phyloP scores from a whole-genome alignment of 768 basidiomycete species.

The Lactifluus pinguis region DNA sequence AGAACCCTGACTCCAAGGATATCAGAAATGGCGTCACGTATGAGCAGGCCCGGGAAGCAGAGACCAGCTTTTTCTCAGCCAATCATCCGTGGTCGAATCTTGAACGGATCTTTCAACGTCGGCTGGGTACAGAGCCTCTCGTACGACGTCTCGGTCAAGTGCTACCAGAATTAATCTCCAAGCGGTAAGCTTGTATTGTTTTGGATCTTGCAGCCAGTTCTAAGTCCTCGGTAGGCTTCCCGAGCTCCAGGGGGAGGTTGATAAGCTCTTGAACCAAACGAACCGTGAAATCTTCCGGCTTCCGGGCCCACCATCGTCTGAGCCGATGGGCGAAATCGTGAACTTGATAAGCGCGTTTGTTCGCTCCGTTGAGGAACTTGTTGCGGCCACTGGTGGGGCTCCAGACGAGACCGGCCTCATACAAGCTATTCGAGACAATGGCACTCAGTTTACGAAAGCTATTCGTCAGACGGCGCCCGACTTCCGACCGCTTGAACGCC shows the following conservation, averaged over 20 bases:
- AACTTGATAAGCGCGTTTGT: constrained; percentile 36
- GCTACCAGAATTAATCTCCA: constrained; percentile 13
- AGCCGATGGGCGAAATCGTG: constrained; percentile 47
- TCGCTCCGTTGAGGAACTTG: constrained; percentile 32
- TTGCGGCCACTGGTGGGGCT: constrained; percentile 35
- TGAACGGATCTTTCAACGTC: constrained; percentile 4
- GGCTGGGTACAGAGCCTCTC: constrained; percentile 16
- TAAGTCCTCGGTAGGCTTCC: constrained; percentile 40
- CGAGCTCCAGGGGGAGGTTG: constrained; percentile 47
- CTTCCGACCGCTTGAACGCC: constrained; percentile 40
- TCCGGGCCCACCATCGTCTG: constrained; percentile 43
- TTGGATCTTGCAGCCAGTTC: neutral
- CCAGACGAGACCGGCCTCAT: constrained; percentile 42
- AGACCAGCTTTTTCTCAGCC: constrained; percentile 7
- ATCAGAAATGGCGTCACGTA: constrained; percentile 14
- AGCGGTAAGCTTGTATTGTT: neutral
- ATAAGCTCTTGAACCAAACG: constrained; percentile 31
- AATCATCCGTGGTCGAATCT: constrained; percentile 11
- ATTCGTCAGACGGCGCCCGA: constrained; percentile 45
- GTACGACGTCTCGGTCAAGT: constrained; percentile 6
- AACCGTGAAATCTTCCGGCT: constrained; percentile 24
- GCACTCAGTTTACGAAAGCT: constrained; percentile 35
- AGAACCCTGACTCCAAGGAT: constrained; percentile 15
- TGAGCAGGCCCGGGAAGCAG: constrained; percentile 10
- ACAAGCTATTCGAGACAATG: constrained; percentile 41